Conservation (phyloP, 352 stramenopile species). For the Thraustochytrium sp. region DNA sequence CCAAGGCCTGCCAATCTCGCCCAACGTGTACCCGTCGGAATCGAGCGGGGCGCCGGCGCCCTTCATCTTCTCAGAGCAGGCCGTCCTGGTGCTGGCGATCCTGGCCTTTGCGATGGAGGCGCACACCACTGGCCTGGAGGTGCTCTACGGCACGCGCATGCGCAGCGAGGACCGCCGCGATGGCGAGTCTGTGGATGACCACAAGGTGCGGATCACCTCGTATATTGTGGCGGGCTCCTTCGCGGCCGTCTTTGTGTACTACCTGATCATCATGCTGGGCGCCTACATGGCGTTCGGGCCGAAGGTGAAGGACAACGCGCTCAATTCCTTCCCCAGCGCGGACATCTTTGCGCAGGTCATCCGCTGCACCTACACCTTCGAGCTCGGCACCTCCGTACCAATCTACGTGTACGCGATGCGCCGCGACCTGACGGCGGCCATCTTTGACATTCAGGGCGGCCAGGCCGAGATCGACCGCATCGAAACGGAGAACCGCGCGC, state of each 20-base stretch:
- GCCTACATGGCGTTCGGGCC: slow-evolving; percentile 13
- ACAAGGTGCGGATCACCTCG: not conserved
- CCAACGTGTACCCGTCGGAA: not conserved
- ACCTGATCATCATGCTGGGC: slow-evolving; percentile 20
- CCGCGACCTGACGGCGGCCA: not conserved
- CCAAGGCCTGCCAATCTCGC: not conserved
- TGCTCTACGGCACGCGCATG: slow-evolving; percentile 1
- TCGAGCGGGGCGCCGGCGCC: not conserved
- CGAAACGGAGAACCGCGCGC: not conserved
- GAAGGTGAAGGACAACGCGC: not conserved
- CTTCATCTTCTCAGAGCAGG: not conserved
- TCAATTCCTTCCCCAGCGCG: not conserved
- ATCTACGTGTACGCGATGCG: slow-evolving; percentile 13
- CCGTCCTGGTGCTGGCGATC: not conserved
- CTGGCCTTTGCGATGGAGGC: slow-evolving; percentile 18
- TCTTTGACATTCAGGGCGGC: not conserved
- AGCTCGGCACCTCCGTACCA: slow-evolving; percentile 7
- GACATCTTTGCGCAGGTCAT: slow-evolving; percentile 24
- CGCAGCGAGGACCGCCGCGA: not conserved
- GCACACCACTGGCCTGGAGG: not conserved
- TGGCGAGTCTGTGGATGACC: not conserved
- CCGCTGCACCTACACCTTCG: not conserved
- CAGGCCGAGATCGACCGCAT: not conserved
- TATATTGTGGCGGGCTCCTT: not conserved
- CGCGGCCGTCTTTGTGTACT: not conserved